Conservation (phyloP, 2,329 filamentous ascomycete species). For the Botryotinia narcissicola region DNA sequence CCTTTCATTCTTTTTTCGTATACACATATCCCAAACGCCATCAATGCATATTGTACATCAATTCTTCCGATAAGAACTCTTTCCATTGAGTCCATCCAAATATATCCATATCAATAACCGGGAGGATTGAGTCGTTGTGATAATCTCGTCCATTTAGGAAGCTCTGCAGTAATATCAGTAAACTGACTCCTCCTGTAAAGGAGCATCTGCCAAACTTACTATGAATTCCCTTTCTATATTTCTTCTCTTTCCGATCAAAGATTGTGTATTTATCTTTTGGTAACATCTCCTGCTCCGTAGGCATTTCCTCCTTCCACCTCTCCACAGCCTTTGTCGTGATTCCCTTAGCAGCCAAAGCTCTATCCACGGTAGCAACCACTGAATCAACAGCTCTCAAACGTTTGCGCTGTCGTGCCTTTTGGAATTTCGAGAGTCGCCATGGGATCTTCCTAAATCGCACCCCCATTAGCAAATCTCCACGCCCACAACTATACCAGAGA, state of each 20-base stretch:
- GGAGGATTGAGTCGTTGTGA: constrained; percentile 92
- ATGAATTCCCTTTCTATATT: constrained; percentile 94
- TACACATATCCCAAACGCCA: constrained; percentile 34
- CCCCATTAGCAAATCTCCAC: constrained; percentile 24
- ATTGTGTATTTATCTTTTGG: constrained; percentile 97
- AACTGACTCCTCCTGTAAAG: not conserved
- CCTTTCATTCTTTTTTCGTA: constrained; percentile 24
- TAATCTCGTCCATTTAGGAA: constrained; percentile 92
- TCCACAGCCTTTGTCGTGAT: constrained; percentile 74
- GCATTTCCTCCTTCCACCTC: constrained; percentile 94
- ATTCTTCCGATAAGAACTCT: constrained; percentile 30
- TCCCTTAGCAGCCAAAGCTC: constrained; percentile 71
- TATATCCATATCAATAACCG: constrained; percentile 62
- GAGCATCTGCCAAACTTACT: constrained; percentile 57
- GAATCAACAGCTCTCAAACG: constrained; percentile 82
- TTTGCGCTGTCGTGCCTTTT: constrained; percentile 83
- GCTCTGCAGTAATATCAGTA: constrained; percentile 50
- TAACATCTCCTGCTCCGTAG: constrained; percentile 91
- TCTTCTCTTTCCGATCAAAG: constrained; percentile 94
- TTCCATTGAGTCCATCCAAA: constrained; percentile 6
- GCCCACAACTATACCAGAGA: not conserved
- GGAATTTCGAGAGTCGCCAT: constrained; percentile 88
- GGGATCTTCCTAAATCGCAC: constrained; percentile 73
- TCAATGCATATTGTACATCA: constrained; percentile 29
- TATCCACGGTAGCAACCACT: constrained; percentile 80